Evolutionary conservation across 129 eudicot species (phyloP).

Genomic region (Flaveria trinervia): DNA sequence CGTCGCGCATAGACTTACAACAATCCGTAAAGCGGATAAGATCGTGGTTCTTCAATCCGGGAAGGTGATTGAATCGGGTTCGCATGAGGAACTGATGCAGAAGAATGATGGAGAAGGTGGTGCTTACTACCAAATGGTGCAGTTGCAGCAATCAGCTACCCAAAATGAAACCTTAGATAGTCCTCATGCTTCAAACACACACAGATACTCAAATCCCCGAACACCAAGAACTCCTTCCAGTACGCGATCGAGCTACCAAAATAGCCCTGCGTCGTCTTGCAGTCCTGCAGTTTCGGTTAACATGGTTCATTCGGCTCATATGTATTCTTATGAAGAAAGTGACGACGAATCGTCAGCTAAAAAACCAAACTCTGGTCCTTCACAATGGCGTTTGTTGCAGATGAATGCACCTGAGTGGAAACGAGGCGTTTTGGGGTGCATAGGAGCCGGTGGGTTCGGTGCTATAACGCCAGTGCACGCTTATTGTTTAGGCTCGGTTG

Average conservation of each 20-base stretch:
- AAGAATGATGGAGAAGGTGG: slow-evolving; percentile 45
- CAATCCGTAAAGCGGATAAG: slow-evolving; percentile 61
- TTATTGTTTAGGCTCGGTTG: slow-evolving; percentile 71
- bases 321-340: slow-evolving; percentile 42
- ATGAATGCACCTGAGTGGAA: slow-evolving; percentile 89
- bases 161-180: slow-evolving; percentile 27
- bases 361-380: slow-evolving; percentile 33
- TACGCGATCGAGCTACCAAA: slow-evolving; percentile 54
- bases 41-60: slow-evolving; percentile 67
- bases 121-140: slow-evolving; percentile 65
- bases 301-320: slow-evolving; percentile 43
- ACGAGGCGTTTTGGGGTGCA: slow-evolving; percentile 64
- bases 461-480: slow-evolving; percentile 59
- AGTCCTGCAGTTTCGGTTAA: slow-evolving; percentile 48
- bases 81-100: slow-evolving; percentile 62
- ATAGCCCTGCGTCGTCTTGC: slow-evolving; percentile 57
- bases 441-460: slow-evolving; percentile 63
- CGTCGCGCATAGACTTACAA: slow-evolving; percentile 75
- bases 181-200: slow-evolving; percentile 10
- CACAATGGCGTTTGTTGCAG: slow-evolving; percentile 56
- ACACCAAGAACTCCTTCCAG: slow-evolving; percentile 38
- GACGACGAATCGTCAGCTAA: slow-evolving; percentile 32
- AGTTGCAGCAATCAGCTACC: slow-evolving; percentile 59
- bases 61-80: slow-evolving; percentile 67
- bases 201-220: slow-evolving; percentile 6